phyloP scores from a whole-genome alignment of 2,329 filamentous ascomycete genomes.

The Ampelomyces quisqualis region DNA sequence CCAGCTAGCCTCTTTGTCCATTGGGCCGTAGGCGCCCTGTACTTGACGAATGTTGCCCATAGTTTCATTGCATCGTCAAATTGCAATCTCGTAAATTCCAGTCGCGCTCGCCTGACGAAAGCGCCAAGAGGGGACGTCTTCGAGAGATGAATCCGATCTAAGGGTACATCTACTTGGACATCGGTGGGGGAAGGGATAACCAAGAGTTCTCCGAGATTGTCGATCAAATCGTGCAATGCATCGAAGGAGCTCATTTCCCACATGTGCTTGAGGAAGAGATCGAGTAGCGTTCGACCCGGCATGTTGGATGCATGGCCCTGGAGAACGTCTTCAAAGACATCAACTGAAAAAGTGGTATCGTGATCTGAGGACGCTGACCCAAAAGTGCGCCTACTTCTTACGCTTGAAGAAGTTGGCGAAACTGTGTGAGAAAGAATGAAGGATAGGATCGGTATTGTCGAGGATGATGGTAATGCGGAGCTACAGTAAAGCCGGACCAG shows the following conservation, averaged over 20 bases:
- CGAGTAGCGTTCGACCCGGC: conserved; percentile 82
- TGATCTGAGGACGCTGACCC: conserved; percentile 31
- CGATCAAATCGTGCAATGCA: conserved; percentile 75
- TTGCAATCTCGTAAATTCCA: conserved; percentile 78
- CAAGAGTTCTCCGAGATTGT: conserved; percentile 58
- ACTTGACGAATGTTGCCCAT: conserved; percentile 81
- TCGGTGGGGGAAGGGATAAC: conserved; percentile 45
- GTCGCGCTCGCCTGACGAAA: conserved; percentile 72
- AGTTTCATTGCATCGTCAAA: conserved; percentile 77
- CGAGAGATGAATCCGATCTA: conserved; percentile 61
- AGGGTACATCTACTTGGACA: conserved; percentile 23
- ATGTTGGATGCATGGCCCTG: conserved; percentile 53
- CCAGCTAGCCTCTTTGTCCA: conserved; percentile 53
- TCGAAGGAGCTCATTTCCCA: conserved; percentile 85
- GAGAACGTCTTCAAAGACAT: conserved; percentile 52
- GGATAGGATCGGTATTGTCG: conserved; percentile 73
- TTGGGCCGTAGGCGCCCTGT: conserved; percentile 71
- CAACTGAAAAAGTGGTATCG: conserved; percentile 35
- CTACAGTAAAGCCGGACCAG: conserved; percentile 81
- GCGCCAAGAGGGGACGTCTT: conserved; percentile 76
- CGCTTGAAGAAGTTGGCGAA: conserved; percentile 23
- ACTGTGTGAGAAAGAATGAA: conserved; percentile 75
- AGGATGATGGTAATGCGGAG: conserved; percentile 65
- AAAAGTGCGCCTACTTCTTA: conserved; percentile 22
- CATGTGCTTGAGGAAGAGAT: conserved; percentile 75